Base-by-base conservation (phyloP, 352 stramenopile species). In the Phytophthora sansomeana region DNA sequence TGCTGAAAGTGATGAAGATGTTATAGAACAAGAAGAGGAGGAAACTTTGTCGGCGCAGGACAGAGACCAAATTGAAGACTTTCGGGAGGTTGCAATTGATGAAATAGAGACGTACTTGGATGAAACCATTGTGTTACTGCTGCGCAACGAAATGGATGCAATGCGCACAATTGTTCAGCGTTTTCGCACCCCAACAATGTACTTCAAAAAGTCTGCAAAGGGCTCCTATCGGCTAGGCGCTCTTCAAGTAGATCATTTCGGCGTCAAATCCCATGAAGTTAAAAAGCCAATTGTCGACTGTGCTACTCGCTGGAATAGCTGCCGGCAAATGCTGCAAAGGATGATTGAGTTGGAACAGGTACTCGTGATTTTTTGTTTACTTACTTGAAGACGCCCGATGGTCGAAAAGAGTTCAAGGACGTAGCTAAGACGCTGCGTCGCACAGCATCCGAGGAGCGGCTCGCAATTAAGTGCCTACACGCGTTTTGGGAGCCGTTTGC, bases 181-280 rank as follows among this genome's bases (percentile, higher is more conserved):
- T 1, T 69, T 69, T 63, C 33, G 51, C 19, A 58, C 43, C 2
- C 17, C 52, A 21, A 52, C 52, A n/a, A 44, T 63, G 6, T 58
- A 69, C 28, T 69, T 69, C 26, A 17, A 46, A 17, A 69, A 58
- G 21, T 69, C 51, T 9, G 35, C 60, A 4, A 69, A 69, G n/a
- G 52, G 19, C 8, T 16, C 17, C 19, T 51, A 50, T 16, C 44
- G 24, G 19, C 14, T 52, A 7, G 28, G 26, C 21, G 29, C 26
- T 21, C 24, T 52, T 38, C 44, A 52, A 38, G 26, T 24, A 4
- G 30, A 33, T 5, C 6, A 38, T 8, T 50, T 44, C 6, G 21
- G 16, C 24, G 10, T 50, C 13, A 11, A 47, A 21, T 6, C 21
- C 1, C 32, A 50, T 17, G 19, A 49, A n/a, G 14, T 51, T 5